Base-by-base conservation (phyloP, 2,329 filamentous ascomycete species). In the Xenoacremonium recifei region DNA sequence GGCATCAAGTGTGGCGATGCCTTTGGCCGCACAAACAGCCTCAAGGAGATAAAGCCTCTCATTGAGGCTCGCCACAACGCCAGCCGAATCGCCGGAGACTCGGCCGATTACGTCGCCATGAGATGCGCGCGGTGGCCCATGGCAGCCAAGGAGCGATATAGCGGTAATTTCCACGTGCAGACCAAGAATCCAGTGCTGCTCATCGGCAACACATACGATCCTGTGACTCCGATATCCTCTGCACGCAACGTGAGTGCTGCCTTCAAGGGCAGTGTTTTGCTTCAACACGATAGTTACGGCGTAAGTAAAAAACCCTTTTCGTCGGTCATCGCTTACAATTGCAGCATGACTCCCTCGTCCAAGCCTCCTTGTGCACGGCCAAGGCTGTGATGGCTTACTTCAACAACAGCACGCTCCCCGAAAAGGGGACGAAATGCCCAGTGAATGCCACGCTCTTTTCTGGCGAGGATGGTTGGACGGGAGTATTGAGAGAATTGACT, bases 111-210 rank as follows among this genome's bases (percentile, higher is more conserved):
- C 6, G 3, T 50, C 4, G 36, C 49, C 19, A 49, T 63, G 36
- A 34, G 40, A 2, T 72, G 70, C 49, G 61, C 61, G 1, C 62
- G 63, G 45, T 73, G 69, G 69, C 55, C 48, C 17, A 43, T 68
- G 7, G 54, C 61, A 4, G 62, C 68, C 10, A 65, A 62, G 34
- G 67, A 69, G 48, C 52, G 56, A 13, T 67, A 65, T 34, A 49
- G 40, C 2, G 63, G 58, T 1, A 55, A 61, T 35, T 67, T 69
- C 35, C 42, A 42, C 13, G 59, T 58, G 31, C 59, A 56, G 41
- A 62, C 64, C 0, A 58, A 49, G 39, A 61, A 60, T 13, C 61
- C 65, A 0, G 36, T 71, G 2, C 51, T 72, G 2, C 44, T 73
- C 12, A 55, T 71, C 9, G 62, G 63, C 6, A 71, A 67, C 43